Evolutionary conservation across 176 grass and related monocot genomes (phyloP), one percentile per base, ranked within the genome.

Genomic region (Alopecurus myosuroides): DNA sequence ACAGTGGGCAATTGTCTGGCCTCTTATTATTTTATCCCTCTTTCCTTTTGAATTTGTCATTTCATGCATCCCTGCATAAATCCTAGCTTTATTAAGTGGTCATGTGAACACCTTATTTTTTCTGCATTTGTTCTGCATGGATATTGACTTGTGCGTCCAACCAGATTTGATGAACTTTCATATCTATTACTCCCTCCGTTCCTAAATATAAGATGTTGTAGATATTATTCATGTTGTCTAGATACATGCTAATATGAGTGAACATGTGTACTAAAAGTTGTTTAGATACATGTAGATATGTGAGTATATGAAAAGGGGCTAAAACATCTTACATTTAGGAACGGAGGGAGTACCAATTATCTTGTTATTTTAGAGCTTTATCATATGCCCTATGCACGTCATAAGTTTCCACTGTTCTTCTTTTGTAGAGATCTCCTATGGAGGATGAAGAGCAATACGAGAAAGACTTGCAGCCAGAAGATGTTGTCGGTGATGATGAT

Each of bases 391-490:
- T 28, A 53, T 52, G 73, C 70, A 20, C 13, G 26, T 45, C 86
- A 55, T 79, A 74, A 42, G 18, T 78, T 55, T 82, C 26, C 4
- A 26, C 57, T 56, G 30, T 71, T 61, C 22, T 61, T 34, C 28
- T 77, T 86, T 74, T 67, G 30, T 86, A 98, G 97, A 93, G 89
- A 82, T 93, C 89, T 52, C 93, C 80, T 22, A 82, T 88, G 65
- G 92, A 91, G 25, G 88, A 98, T 79, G 91, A 92, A 89, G 84
- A 73, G 37, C 85, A 84, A 74, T 95, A 94, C 81, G 93, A 92
- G 17, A 90, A 90, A 79, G 91, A 87, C 52, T 81, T 95, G 76
- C 89, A 81, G 40, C 93, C 88, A 60, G 97, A 95, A 29, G 91
- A 95, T 81, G 50, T 88, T 63, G 78, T 94, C 28, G 89, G 74